Evolutionary conservation across 108 stramenopile genomes (phyloP).

Genomic region (Epithemia pelagica): DNA sequence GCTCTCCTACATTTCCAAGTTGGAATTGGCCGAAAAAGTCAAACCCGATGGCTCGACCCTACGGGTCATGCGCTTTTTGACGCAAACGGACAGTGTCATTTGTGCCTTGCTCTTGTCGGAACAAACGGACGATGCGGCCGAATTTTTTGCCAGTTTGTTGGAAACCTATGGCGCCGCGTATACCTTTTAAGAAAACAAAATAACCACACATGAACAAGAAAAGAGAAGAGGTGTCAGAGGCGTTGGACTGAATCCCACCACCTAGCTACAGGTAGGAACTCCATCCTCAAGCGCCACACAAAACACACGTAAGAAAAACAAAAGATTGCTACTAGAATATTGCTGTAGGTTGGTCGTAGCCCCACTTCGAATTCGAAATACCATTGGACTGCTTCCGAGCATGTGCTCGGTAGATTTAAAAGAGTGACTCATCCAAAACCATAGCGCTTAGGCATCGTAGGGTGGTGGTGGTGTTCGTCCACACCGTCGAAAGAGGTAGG

Average conservation of each 20-base stretch:
- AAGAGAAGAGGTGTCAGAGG: neutral
- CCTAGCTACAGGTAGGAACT: no score
- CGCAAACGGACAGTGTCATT: conserved; percentile 39
- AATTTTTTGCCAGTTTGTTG: conserved; percentile 51
- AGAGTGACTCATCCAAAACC: no score
- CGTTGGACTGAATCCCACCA: neutral
- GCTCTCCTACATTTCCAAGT: conserved; percentile 42
- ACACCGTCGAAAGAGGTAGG: conserved; percentile 90
- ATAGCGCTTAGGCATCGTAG: conserved; percentile 22
- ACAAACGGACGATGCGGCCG: conserved; percentile 27
- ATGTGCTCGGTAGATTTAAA: no score
- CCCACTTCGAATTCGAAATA: no score
- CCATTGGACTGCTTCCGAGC: no score
- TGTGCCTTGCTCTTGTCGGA: conserved; percentile 61
- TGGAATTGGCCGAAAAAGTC: conserved; percentile 39
- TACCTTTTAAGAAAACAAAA: neutral
- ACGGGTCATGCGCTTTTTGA: conserved; percentile 50
- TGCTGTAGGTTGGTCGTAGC: no score
- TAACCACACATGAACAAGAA: neutral
- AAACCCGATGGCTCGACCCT: conserved; percentile 21
- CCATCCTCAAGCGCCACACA: no score
- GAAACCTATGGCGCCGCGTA: neutral
- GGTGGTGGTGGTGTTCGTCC: conserved; percentile 67
- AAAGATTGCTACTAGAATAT: no score
- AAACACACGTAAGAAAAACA: no score